Evolutionary conservation across 1,139 yeast genomes (phyloP).

Genomic region (Sugiyamaella japonica): DNA sequence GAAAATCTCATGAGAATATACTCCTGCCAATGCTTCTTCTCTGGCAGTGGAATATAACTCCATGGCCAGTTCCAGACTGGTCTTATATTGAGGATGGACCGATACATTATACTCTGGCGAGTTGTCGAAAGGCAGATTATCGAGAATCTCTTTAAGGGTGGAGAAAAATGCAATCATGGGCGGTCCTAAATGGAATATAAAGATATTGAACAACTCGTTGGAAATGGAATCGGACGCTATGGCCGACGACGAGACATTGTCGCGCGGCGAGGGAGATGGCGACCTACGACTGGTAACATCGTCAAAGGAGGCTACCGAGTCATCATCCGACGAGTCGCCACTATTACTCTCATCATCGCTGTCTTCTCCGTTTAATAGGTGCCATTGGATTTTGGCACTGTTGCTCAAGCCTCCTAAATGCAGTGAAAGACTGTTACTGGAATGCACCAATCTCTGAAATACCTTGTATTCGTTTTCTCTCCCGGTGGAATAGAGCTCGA

Average conservation of each 20-base stretch:
- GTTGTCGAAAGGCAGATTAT: conserved; percentile 58
- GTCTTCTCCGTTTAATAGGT: conserved; percentile 44
- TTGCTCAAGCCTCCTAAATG: conserved; percentile 68
- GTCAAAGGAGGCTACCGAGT: conserved; percentile 22
- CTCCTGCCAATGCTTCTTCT: conserved; percentile 52
- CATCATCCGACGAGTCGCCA: conserved; percentile 14
- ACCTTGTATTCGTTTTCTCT: conserved; percentile 53
- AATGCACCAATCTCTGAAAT: conserved; percentile 50
- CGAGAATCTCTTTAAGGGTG: conserved; percentile 62
- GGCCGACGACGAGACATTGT: neutral
- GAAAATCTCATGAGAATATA: conserved; percentile 62
- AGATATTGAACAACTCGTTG: conserved; percentile 60
- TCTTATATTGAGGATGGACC: conserved; percentile 47
- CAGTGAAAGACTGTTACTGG: conserved; percentile 54
- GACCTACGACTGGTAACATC: conserved; percentile 10
- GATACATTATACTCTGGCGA: conserved; percentile 40
- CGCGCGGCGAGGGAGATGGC: conserved; percentile 11
- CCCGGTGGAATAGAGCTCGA: conserved; percentile 58
- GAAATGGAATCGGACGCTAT: conserved; percentile 18
- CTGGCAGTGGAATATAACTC: conserved; percentile 60
- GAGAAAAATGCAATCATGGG: conserved; percentile 59
- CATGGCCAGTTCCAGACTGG: conserved; percentile 55
- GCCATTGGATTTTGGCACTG: conserved; percentile 67
- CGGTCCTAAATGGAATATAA: conserved; percentile 69
- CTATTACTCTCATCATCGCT: conserved; percentile 19